Percentiles rank a stretch among this genome's conserved stretches.
phyloP scores from a whole-genome alignment of 768 basidiomycete genomes.

The Rhodotorula babjevae region DNA sequence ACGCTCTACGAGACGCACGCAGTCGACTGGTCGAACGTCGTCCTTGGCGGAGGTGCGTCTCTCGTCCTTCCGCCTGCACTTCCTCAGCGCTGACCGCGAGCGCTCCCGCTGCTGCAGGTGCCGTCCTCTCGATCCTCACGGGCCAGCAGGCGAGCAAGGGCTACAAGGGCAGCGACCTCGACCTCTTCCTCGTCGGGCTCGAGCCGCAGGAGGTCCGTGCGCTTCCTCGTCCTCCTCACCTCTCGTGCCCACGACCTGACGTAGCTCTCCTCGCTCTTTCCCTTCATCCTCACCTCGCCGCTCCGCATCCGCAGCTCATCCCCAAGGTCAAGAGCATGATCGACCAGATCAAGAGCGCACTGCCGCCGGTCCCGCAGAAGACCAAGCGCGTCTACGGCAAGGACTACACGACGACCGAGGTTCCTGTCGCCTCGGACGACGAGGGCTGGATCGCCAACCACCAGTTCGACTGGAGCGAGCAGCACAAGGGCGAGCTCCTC shows the following conservation, averaged over 20 bases:
- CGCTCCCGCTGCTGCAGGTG: not conserved
- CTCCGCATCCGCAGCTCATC: constrained; percentile 8
- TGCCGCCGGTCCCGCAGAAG: not conserved
- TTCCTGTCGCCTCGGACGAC: not conserved
- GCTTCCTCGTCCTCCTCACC: not conserved
- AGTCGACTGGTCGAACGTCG: constrained; percentile 11
- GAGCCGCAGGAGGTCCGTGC: constrained; percentile 12
- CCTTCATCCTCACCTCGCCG: not conserved
- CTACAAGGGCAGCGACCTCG: constrained; percentile 12
- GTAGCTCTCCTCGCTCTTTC: no score
- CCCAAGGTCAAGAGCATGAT: constrained; percentile 17
- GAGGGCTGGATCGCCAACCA: not conserved
- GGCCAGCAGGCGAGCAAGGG: not conserved
- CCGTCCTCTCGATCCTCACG: constrained; percentile 11
- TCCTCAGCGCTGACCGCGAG: no score
- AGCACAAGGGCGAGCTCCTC: constrained; percentile 14
- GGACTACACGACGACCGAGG: not conserved
- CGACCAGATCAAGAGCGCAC: constrained; percentile 10
- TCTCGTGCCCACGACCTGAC: no score
- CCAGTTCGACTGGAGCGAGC: not conserved
- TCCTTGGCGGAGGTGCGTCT: not conserved
- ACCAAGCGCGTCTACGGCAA: not conserved
- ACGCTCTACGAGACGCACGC: not conserved
- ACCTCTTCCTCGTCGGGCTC: constrained; percentile 27
- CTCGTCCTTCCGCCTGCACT: no score